Conservation (phyloP, 352 stramenopile genomes). For the Thraustochytrium striatum region DNA sequence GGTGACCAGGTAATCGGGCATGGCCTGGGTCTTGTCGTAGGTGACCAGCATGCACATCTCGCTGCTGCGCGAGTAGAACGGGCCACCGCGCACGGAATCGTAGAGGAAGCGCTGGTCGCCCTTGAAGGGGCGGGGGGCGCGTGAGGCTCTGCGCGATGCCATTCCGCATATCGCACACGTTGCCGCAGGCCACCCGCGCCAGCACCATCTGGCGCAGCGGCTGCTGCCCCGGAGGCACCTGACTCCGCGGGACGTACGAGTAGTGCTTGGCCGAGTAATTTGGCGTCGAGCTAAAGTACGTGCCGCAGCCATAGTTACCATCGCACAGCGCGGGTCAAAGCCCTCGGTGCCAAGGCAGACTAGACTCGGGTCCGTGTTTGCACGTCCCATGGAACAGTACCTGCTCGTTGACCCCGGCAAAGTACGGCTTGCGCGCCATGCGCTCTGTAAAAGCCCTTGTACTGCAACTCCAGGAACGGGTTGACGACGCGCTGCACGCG, state of each 20-base stretch:
- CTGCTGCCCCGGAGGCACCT: neutral
- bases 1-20: slow-evolving; percentile 34
- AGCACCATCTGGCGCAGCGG: slow-evolving; percentile 12
- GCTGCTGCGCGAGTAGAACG: slow-evolving; percentile 1
- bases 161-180: slow-evolving; percentile 42
- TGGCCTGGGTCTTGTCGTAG: slow-evolving; percentile 39
- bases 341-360: slow-evolving; percentile 37
- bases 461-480: slow-evolving; percentile 24
- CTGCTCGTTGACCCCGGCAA: slow-evolving; percentile 18
- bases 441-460: slow-evolving; percentile 27
- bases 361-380: neutral
- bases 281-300: slow-evolving; percentile 37
- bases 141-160: slow-evolving; percentile 16
- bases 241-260: neutral
- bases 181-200: slow-evolving; percentile 10
- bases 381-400: slow-evolving; percentile 34
- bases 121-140: neutral
- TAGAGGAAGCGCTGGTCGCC: neutral
- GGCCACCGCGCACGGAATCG: slow-evolving; percentile 38
- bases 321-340: slow-evolving; percentile 12
- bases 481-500: slow-evolving; percentile 18
- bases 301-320: slow-evolving; percentile 36
- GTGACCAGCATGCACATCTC: slow-evolving; percentile 43
- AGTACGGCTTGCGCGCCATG: slow-evolving; percentile 32
- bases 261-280: slow-evolving; percentile 46